phyloP scores from a whole-genome alignment of 352 stramenopile species.

The Globisporangium viniferum region DNA sequence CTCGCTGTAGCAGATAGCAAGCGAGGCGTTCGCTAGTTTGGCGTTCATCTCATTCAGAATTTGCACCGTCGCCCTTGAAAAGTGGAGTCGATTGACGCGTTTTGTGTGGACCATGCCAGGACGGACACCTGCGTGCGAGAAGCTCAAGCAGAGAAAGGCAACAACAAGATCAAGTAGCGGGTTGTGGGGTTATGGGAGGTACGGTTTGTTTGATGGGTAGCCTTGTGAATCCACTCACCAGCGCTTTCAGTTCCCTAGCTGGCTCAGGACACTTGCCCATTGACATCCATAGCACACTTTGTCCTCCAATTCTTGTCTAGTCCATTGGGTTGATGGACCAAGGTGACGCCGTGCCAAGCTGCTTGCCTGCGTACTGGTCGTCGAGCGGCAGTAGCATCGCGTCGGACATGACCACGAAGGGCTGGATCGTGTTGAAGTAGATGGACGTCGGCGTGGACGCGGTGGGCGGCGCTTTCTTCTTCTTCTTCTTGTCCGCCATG shows the following conservation, averaged over 20 bases:
- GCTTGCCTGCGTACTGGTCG: constrained; percentile 26
- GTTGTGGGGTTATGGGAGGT: neutral
- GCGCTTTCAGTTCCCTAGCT: neutral
- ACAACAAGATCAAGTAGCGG: neutral
- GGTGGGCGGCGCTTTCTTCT: constrained; percentile 19
- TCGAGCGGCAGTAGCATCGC: constrained; percentile 23
- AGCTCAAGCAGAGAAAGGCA: neutral
- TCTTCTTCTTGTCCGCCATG: constrained; percentile 22
- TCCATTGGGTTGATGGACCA: constrained; percentile 28
- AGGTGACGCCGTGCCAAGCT: neutral
- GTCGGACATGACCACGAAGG: constrained; percentile 27
- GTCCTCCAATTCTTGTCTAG: constrained; percentile 1
- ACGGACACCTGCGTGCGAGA: neutral
- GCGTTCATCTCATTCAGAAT: neutral
- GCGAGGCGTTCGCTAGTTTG: no score
- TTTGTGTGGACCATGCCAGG: neutral
- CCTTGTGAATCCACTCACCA: neutral
- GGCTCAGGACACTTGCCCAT: neutral
- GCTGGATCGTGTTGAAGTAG: constrained; percentile 29
- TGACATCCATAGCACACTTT: neutral
- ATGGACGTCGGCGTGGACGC: constrained; percentile 18
- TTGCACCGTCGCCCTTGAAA: neutral
- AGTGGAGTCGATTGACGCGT: neutral
- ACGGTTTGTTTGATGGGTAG: neutral
- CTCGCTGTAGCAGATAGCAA: constrained; percentile 45